Base-by-base conservation (phyloP, 1,139 yeast genomes). In the Hansenula lynferdii region DNA sequence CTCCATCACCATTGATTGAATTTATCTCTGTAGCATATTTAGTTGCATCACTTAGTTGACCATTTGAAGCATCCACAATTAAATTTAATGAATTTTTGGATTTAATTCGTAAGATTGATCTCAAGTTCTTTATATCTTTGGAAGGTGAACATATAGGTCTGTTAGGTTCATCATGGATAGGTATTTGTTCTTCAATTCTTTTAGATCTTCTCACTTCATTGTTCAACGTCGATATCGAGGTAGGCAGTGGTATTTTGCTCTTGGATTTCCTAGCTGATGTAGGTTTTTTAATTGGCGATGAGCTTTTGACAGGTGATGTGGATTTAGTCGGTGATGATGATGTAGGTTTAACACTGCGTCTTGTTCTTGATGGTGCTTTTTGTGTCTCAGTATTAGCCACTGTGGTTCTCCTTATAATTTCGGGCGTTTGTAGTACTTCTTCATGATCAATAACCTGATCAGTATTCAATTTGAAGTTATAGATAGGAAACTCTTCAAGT, bases 11-110 rank as follows among this genome's bases (percentile, higher is more conserved):
- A 45, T 76, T 75, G 28, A 75, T 68, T 0, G 86, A 73, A 54
- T 83, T 83, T 35, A 83, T 68, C 55, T 82, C 90, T 2, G 90
- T 83, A 2, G 87, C 92, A 58, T 76, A 82, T 47, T 74, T 76
- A 5, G 90, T 82, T 8, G 90, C 90, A 53, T 83, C 90, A 46
- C 72, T 74, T 17, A 79, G 53, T 39, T 69, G 68, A 0, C 89
- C 89, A 20, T 80, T 78, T 55, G 81, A 76, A 3, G 89, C 75
- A 46, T 80, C 83, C 28, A 83, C 87, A 31, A 81, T 60, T 49
- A 73, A 70, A 39, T 79, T 79, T 24, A 72, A 48, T 5, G 33
- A n/a, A 18, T 32, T 37, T 14, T 34, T 34, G 5, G 37, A 17
- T 28, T 41, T 48, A 9, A 52, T 39, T 2, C 41, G 11, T 6